A percentile compares a stretch with the other conserved stretches of the same genome.
Evolutionary conservation across 371 early-diverging fungal species (phyloP).

Genomic region (Mucor indicus): DNA sequence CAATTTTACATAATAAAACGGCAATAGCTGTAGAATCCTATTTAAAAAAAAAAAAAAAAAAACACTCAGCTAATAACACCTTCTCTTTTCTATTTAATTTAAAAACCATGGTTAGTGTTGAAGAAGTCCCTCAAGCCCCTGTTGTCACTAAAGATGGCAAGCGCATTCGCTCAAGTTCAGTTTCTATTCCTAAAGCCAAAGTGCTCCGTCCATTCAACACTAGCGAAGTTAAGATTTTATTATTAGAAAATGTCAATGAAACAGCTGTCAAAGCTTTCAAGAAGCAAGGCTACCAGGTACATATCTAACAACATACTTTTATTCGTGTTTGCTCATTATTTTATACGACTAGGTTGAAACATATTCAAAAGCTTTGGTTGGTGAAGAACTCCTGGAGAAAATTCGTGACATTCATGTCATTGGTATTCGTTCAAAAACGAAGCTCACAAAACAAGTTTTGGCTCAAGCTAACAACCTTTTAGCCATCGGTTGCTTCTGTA

Average conservation of each 20-base stretch:
- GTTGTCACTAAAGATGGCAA: conserved; percentile 3
- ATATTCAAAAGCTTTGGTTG: conserved; percentile 83
- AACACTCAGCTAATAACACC: neutral
- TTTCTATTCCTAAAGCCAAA: conserved; percentile 24
- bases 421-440: conserved; percentile 94
- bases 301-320: neutral
- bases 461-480: conserved; percentile 85
- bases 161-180: conserved; percentile 18
- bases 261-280: conserved; percentile 76
- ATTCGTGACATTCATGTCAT: conserved; percentile 91
- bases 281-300: conserved; percentile 85
- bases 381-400: conserved; percentile 86
- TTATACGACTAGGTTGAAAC: conserved; percentile 68
- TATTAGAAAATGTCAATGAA: conserved; percentile 85
- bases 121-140: neutral
- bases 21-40: neutral
- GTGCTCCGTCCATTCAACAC: conserved; percentile 62
- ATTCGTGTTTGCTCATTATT: too few relatives aligned
- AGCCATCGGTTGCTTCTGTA: conserved; percentile 97
- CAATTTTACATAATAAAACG: neutral
- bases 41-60: neutral
- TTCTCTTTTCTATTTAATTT: neutral
- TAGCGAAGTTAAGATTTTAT: conserved; percentile 69
- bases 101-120: conserved; percentile 2
- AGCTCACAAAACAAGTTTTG: conserved; percentile 84